Evolutionary conservation across 1,139 yeast genomes (phyloP), one percentile per base, ranked within the genome.

Genomic region (Blastobotrys petasosporus): DNA sequence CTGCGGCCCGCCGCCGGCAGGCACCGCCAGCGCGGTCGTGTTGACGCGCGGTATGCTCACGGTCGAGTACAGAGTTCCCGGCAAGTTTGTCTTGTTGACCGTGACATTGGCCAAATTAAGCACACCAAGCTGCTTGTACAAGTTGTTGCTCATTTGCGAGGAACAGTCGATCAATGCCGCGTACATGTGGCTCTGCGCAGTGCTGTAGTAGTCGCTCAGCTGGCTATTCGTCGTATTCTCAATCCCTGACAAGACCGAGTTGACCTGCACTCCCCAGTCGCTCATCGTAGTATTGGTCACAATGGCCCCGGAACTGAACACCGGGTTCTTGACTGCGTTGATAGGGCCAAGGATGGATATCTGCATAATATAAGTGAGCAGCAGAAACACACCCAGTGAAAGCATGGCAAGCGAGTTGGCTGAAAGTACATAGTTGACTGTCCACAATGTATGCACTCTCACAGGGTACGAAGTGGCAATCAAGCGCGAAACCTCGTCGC

Each of bases 341-440:
- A 36, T 6, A 8, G 43, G 43, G 3, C 29, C 13, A 2, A 39
- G 29, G n/a, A 36, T 15, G 3, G 41, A 4, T 8, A 29, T n/a
- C 8, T 36, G 44, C 15, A 48, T 40, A 12, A 50, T 32, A 42
- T 39, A 42, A 4, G 31, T 33, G 4, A 49, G 37, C 36, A 47
- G 16, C 23, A 49, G 23, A 33, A 32, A 36, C 4, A 17, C 32
- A 13, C 46, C 45, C 2, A 37, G 29, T 2, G 12, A 32, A 2
- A 48, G 32, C 32, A 50, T 12, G 16, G 30, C 28, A 8, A 46
- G 11, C 7, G 47, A 41, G 12, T 33, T 23, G 6, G 47, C 42
- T 1, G 54, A 50, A 9, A 44, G 32, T 2, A 32, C 20, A 32
- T 47, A 53, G 23, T 48, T 44, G 13, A 44, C 25, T 1, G 45